Percentiles rank a stretch among this genome's conserved stretches.
phyloP scores from a whole-genome alignment of 164 flowering plant genomes.

The Macadamia tetraphylla region DNA sequence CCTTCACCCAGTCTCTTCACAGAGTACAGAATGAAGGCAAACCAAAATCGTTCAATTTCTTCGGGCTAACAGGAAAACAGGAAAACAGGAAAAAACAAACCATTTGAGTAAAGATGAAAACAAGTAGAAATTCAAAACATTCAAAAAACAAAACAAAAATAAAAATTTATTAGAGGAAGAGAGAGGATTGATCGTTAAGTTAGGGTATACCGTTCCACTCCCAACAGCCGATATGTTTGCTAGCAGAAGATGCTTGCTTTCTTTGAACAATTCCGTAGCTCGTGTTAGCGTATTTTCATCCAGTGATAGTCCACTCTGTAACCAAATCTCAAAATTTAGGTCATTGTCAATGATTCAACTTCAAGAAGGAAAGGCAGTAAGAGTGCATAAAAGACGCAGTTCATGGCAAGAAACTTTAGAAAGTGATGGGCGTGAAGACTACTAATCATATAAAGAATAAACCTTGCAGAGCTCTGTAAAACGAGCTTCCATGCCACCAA shows the following conservation, averaged over 20 bases:
- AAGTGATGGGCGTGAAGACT: not conserved
- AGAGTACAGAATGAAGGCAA: constrained; percentile 61
- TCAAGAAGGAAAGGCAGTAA: not conserved
- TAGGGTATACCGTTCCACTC: constrained; percentile 43
- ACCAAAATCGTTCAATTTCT: constrained; percentile 79
- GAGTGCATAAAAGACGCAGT: not conserved
- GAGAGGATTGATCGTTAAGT: too few relatives aligned
- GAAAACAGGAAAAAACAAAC: not conserved
- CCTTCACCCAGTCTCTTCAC: constrained; percentile 54
- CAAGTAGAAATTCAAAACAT: too few relatives aligned
- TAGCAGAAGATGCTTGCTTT: constrained; percentile 53
- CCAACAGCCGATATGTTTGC: constrained; percentile 53
- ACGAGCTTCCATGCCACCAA: constrained; percentile 24
- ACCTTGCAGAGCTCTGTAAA: constrained; percentile 67
- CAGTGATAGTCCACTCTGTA: constrained; percentile 45
- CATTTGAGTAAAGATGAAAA: not conserved
- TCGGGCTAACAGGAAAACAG: constrained; percentile 43
- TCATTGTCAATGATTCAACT: not conserved
- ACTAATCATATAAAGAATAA: not conserved
- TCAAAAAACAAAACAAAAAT: too few relatives aligned
- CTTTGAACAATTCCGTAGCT: constrained; percentile 50
- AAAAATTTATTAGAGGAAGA: too few relatives aligned
- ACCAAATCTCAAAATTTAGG: constrained; percentile 7
- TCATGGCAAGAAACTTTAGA: too few relatives aligned
- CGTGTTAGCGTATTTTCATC: constrained; percentile 36